A percentile compares a stretch with the other conserved stretches of the same genome.
Evolutionary conservation across 1,139 yeast species (phyloP).

Genomic region (Kluyveromyces marxianus): DNA sequence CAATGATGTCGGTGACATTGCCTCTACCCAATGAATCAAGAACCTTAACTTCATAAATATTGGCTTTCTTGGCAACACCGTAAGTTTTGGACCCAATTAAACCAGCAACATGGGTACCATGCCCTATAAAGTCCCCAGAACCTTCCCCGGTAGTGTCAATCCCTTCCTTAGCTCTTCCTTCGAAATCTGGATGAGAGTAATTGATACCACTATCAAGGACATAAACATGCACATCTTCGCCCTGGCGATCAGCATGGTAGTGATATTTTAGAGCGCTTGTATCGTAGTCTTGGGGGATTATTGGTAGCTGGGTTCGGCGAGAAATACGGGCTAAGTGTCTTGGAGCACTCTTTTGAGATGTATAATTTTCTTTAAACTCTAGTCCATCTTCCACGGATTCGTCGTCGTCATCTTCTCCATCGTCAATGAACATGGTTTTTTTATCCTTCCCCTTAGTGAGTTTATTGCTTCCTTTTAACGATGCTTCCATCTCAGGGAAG

Average conservation of each 20-base stretch:
- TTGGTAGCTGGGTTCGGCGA: conserved; percentile 37
- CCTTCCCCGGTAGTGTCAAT: conserved; percentile 59
- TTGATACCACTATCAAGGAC: conserved; percentile 75
- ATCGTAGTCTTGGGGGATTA: conserved; percentile 17
- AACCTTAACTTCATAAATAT: conserved; percentile 64
- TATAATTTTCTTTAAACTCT: neutral
- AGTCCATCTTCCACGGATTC: neutral
- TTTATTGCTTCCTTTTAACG: neutral
- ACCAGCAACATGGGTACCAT: conserved; percentile 86
- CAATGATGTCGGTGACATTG: conserved; percentile 54
- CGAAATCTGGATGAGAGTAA: conserved; percentile 54
- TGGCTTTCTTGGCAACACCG: conserved; percentile 71
- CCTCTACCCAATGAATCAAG: conserved; percentile 61
- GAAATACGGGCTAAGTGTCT: conserved; percentile 63
- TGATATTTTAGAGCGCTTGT: conserved; percentile 31
- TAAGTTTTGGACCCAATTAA: conserved; percentile 67
- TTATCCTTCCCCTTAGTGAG: neutral
- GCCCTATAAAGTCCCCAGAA: conserved; percentile 59
- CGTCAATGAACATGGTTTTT: conserved; percentile 27
- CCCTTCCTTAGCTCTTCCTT: conserved; percentile 52
- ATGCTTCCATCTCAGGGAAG: neutral
- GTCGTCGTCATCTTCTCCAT: conserved; percentile 16
- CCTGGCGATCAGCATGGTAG: conserved; percentile 38
- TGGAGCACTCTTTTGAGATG: conserved; percentile 47
- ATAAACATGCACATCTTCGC: conserved; percentile 59